Percentiles rank a stretch among this genome's conserved stretches.
Conservation (phyloP, 2,329 filamentous ascomycete species). For the Fusarium verrucosum region DNA sequence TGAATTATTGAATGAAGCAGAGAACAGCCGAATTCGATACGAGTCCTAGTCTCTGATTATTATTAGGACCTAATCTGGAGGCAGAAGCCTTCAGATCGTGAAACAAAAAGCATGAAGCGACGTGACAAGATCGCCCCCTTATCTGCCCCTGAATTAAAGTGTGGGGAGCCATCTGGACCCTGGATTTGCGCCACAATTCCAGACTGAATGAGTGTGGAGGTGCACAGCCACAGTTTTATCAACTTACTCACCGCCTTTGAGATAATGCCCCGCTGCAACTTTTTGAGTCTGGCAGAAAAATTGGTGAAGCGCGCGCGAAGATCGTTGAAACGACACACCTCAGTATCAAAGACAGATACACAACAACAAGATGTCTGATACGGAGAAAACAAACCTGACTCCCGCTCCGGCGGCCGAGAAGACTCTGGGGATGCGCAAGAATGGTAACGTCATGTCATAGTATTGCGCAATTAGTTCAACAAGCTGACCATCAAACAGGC, state of each 20-base stretch:
- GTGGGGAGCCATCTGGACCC: constrained; percentile 37
- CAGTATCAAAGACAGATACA: constrained; percentile 1
- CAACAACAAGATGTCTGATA: constrained; percentile 55
- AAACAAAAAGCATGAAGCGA: constrained; percentile 37
- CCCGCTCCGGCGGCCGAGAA: constrained; percentile 51
- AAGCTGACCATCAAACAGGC: constrained; percentile 62
- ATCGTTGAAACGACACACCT: constrained; percentile 19
- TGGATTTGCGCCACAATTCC: constrained; percentile 36
- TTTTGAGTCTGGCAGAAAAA: constrained; percentile 45
- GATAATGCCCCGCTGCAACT: constrained; percentile 26
- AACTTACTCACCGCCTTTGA: constrained; percentile 32
- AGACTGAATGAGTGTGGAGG: constrained; percentile 3
- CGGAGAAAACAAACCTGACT: constrained; percentile 46
- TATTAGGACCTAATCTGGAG: constrained; percentile 19
- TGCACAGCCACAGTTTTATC: constrained; percentile 29
- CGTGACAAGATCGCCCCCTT: constrained; percentile 34
- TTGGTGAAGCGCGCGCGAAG: constrained; percentile 33
- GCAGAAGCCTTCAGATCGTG: constrained; percentile 19
- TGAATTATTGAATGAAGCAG: constrained; percentile 13
- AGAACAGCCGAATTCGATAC: background rate
- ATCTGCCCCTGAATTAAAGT: constrained; percentile 36
- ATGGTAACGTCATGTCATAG: constrained; percentile 64
- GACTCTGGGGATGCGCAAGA: constrained; percentile 77
- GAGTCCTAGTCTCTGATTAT: background rate
- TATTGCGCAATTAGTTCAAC: background rate